Conservation (phyloP, 805 yeast genomes). For the Sungouiozyma intestinalis region DNA sequence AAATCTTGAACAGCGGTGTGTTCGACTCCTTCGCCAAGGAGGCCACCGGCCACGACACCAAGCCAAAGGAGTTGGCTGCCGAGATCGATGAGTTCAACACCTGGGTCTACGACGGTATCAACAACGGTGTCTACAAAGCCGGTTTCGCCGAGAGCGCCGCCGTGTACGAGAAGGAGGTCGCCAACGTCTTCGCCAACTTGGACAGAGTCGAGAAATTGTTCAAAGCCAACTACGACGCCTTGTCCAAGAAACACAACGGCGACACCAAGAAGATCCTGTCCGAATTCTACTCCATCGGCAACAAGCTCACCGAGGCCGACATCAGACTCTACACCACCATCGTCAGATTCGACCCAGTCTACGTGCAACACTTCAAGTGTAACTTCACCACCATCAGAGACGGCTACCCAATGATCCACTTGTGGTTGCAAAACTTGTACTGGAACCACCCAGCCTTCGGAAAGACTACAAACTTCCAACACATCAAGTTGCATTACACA, state of each 20-base stretch:
- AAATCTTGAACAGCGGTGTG: conserved; percentile 73
- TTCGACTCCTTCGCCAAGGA: conserved; percentile 32
- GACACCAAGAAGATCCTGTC: conserved; percentile 11
- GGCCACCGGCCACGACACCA: conserved; percentile 38
- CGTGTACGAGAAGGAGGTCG: conserved; percentile 65
- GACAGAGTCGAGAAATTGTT: conserved; percentile 63
- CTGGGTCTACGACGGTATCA: conserved; percentile 77
- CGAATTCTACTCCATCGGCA: conserved; percentile 45
- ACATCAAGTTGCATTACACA: conserved; percentile 86
- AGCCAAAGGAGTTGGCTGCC: conserved; percentile 44
- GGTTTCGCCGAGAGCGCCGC: conserved; percentile 84
- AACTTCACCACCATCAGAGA: conserved; percentile 69
- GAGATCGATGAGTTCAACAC: conserved; percentile 68
- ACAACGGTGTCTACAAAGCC: conserved; percentile 89
- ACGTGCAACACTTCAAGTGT: conserved; percentile 92
- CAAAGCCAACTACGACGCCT: conserved; percentile 31
- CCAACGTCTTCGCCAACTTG: conserved; percentile 52
- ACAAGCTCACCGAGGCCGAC: conserved; percentile 79
- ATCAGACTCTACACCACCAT: conserved; percentile 79
- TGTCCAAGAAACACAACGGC: conserved; percentile 32
- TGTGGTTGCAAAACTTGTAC: conserved; percentile 75
- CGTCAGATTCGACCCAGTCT: conserved; percentile 84
- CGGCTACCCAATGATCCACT: conserved; percentile 68
- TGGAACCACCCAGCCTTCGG: conserved; percentile 68
- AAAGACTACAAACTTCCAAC: conserved; percentile 76